A percentile compares a stretch with the other conserved stretches of the same genome.
These are phyloP conservation scores for Coprinellus aureogranulatus DNA, from an alignment of 768 basidiomycete species.

Conservation along the genomic window DNA sequence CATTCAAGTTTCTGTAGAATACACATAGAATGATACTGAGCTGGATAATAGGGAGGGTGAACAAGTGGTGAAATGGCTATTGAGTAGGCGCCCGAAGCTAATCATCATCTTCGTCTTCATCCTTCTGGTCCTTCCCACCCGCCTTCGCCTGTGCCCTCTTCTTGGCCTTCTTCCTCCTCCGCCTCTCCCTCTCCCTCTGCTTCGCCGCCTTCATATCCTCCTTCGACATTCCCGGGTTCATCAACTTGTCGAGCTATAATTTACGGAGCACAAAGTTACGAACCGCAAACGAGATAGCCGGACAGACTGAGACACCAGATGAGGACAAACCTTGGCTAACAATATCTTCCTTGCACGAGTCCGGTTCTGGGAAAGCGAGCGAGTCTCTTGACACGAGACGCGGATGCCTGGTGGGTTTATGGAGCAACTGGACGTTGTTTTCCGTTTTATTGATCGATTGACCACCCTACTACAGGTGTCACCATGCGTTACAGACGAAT, in stretches of 20 bases:
- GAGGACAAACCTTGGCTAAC: constrained; percentile 67
- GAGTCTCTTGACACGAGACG: constrained; percentile 84
- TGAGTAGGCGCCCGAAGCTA: constrained; percentile 1
- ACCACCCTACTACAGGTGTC: constrained; percentile 58
- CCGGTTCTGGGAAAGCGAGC: constrained; percentile 78
- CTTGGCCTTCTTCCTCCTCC: constrained; percentile 74
- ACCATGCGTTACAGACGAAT: constrained; percentile 13
- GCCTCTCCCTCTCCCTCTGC: constrained; percentile 73
- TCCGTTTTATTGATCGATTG: constrained; percentile 96
- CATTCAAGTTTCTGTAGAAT: too few species aligned
- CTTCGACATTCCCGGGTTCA: constrained; percentile 77
- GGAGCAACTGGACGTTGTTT: constrained; percentile 86
- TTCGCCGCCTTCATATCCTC: constrained; percentile 65
- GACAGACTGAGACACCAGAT: constrained; percentile 14
- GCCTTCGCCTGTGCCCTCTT: constrained; percentile 49
- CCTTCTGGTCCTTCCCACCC: constrained; percentile 16
- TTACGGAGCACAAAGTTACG: too few species aligned
- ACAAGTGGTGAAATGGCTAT: too few species aligned
- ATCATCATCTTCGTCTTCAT: constrained; percentile 8
- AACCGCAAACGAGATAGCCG: constrained; percentile 11
- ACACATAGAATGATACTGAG: too few species aligned
- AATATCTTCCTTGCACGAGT: constrained; percentile 71
- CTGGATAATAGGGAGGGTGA: too few species aligned
- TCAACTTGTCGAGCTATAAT: constrained; percentile 62
- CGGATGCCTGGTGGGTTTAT: constrained; percentile 87